phyloP scores from a whole-genome alignment of 768 basidiomycete genomes.

The Tricholoma terreum region DNA sequence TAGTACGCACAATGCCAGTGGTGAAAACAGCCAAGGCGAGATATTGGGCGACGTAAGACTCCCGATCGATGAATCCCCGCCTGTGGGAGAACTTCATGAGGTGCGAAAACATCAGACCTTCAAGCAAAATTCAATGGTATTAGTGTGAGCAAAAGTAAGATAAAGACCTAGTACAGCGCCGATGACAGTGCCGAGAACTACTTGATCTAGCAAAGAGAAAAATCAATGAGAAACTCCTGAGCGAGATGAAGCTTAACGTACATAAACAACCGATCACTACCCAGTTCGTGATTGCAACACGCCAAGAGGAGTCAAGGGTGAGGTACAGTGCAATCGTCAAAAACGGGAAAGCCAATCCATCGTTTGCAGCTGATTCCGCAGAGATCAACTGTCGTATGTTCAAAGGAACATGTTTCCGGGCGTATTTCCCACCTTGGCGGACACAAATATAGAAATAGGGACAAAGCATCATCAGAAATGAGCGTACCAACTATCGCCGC shows the following conservation, averaged over 20 bases:
- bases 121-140: not conserved
- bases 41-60: conserved; percentile 88
- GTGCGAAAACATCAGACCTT: conserved; percentile 66
- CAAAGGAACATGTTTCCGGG: conserved; percentile 62
- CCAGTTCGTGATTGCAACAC: conserved; percentile 78
- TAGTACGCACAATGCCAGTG: conserved; percentile 72
- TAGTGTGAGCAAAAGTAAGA: not conserved
- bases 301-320: conserved; percentile 60
- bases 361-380: conserved; percentile 93
- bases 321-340: conserved; percentile 78
- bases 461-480: not conserved
- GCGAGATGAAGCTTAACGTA: conserved; percentile 27
- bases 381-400: conserved; percentile 80
- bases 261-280: conserved; percentile 82
- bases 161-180: conserved; percentile 44
- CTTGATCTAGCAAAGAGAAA: conserved; percentile 54
- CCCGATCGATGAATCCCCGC: conserved; percentile 66
- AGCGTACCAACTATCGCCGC: conserved; percentile 70
- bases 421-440: conserved; percentile 64
- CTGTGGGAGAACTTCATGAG: conserved; percentile 69
- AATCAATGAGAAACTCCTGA: too few species aligned
- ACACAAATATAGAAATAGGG: not conserved
- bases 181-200: conserved; percentile 70
- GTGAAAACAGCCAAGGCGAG: conserved; percentile 70
- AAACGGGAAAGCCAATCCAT: conserved; percentile 94